Evolutionary conservation across 176 grass and related monocot species (phyloP), one percentile per base, ranked within the genome.

Genomic region (Hyparrhenia diplandra): DNA sequence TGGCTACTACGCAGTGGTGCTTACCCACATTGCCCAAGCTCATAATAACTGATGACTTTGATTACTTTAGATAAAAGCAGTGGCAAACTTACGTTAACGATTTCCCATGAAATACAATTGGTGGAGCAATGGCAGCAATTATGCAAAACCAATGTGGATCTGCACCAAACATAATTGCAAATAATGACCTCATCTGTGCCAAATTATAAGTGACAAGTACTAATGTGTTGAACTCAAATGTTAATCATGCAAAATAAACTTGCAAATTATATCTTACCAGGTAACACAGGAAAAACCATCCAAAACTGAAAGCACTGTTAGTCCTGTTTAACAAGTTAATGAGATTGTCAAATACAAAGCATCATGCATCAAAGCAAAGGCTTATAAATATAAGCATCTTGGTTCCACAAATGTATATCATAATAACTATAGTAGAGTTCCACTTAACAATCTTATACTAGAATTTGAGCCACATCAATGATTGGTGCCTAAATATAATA

Each of bases 101-200:
- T 87, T 94, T 94, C 58, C 94, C 89, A 49, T 88, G 84, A 61
- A 94, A 97, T 39, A 91, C 71, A 25, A 97, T 97, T 46, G 94
- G 94, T 13, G 91, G 94, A 82, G 94, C 91, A 90, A 97, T 94
- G 73, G 94, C 94, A 89, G 94, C 94, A 94, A 97, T 73, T 76
- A 97, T 97, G 75, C 94, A 97, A 67, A 97, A 30, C 84, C 89
- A 75, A 97, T 86, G 60, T 97, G 94, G 77, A 97, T 77, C 91
- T 97, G 89, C 59, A 84, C 43, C 73, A 64, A 91, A 73, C 20
- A 82, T 14, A 45, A 84, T 69, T 2, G 0, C 6, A 16, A 68
- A 74, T 54, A 51, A 66, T 75, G 14, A 87, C 24, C 21, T 45
- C 43, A n/a, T 59, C 2, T 25, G 23, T 51, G 11, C 21, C n/a